Evolutionary conservation across 352 stramenopile genomes (phyloP), one percentile per base, ranked within the genome.

Genomic region (Phytophthora hibernalis): DNA sequence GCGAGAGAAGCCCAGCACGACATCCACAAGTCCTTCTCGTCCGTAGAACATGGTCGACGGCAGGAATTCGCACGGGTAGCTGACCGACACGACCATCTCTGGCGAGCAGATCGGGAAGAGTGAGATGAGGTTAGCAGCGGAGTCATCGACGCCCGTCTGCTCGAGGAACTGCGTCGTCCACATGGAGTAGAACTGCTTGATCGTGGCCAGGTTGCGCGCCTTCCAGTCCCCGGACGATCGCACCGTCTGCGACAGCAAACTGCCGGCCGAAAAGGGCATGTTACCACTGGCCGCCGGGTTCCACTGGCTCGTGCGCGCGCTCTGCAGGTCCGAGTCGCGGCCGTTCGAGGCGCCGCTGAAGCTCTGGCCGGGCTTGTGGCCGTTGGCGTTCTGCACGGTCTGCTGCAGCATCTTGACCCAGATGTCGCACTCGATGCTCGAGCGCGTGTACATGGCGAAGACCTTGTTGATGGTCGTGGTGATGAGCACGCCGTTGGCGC

Each of bases 401-500:
- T 93, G 85, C 59, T 91, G 79, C 58, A 95, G 74, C 87, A 95
- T 95, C 57, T 83, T 83, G 61, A 94, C 69, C 87, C 87, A 95
- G 56, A 95, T 84, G 48, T 95, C 85, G 47, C 85, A 89, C 70
- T 95, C 87, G 31, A 92, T 81, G 28, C 77, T 70, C 22, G 84
- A 92, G 59, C 85, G 86, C 57, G 85, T 94, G 76, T 94, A 92
- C 68, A 95, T 89, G 56, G 79, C 76, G 65, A 95, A 95, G 18
- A 91, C 62, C 62, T 94, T 94, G 80, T 94, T 87, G 64, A 94
- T 94, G 13, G 87, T 93, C 16, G 87, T 95, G 1, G 85, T 93
- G 53, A 95, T 86, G n/a, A 92, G 75, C 55, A 95, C 78, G 21
- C 87, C 87, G 55, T 92, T 91, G 20, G 79, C 67, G 40, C 87